Conservation (phyloP, 2,329 filamentous ascomycete genomes). For the Dactylella cylindrospora region DNA sequence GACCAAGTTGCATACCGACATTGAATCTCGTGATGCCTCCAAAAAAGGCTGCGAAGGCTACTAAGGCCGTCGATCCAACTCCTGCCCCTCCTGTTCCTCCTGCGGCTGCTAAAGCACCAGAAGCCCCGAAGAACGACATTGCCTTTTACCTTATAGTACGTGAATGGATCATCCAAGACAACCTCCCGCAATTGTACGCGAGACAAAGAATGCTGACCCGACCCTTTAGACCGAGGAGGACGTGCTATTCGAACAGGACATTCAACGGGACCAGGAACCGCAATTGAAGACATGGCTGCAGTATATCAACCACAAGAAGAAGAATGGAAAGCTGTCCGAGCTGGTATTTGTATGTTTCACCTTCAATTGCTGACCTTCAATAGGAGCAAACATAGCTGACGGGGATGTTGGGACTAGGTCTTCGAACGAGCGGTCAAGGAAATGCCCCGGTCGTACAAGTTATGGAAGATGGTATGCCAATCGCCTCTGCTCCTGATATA, state of each 20-base stretch:
- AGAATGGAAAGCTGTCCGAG: conserved; percentile 80
- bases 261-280: conserved; percentile 73
- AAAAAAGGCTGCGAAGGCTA: no score
- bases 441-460: conserved; percentile 91
- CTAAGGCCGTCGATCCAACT: conserved; percentile 17
- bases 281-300: conserved; percentile 92
- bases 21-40: conserved; percentile 22
- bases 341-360: conserved; percentile 66
- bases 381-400: neutral
- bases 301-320: conserved; percentile 87
- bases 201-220: conserved; percentile 34
- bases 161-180: conserved; percentile 8
- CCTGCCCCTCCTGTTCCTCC: conserved; percentile 4
- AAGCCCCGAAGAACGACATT: conserved; percentile 10
- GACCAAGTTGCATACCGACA: neutral
- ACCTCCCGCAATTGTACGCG: conserved; percentile 3
- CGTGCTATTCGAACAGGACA: conserved; percentile 93
- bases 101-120: conserved; percentile 1
- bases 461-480: conserved; percentile 82
- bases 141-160: conserved; percentile 40
- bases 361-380: conserved; percentile 51
- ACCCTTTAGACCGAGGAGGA: conserved; percentile 73
- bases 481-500: conserved; percentile 7
- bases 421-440: conserved; percentile 89
- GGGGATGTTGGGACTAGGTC: conserved; percentile 54